Conservation (phyloP, 2,329 filamentous ascomycete genomes). For the Pyrenochaeta sp. region DNA sequence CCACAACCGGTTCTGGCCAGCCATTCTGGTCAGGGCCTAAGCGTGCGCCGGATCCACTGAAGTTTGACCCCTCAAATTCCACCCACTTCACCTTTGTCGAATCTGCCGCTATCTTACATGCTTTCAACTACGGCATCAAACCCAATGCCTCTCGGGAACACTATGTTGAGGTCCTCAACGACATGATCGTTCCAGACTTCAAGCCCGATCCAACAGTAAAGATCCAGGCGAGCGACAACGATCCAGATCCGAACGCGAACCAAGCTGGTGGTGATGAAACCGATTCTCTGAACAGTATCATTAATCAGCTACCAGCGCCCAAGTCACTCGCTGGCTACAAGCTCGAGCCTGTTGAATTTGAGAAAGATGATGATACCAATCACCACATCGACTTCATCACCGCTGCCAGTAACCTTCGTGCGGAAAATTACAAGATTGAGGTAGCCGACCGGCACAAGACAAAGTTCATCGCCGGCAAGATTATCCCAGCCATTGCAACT, state of each 20-base stretch:
- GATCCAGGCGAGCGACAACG: conserved; percentile 95
- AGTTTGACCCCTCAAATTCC: conserved; percentile 83
- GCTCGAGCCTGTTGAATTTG: conserved; percentile 90
- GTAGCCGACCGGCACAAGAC: conserved; percentile 95
- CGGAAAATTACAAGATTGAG: conserved; percentile 97
- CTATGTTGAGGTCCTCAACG: conserved; percentile 82
- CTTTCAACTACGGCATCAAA: conserved; percentile 98
- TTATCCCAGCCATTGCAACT: conserved; percentile 97
- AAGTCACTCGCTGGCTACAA: conserved; percentile 87
- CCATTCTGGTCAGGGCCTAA: conserved; percentile 99
- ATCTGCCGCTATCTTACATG: conserved; percentile 89
- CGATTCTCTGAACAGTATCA: conserved; percentile 77
- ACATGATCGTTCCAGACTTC: conserved; percentile 96
- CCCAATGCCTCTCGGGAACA: conserved; percentile 76
- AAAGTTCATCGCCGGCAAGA: conserved; percentile 99
- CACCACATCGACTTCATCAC: conserved; percentile 99
- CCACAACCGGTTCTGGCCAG: conserved; percentile 84
- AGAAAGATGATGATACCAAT: conserved; percentile 98
- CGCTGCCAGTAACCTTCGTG: conserved; percentile 92
- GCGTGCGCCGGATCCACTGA: conserved; percentile 89
- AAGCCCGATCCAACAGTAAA: conserved; percentile 88
- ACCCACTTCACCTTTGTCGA: conserved; percentile 90
- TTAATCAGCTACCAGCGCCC: conserved; percentile 76
- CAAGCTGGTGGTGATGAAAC: conserved; percentile 72
- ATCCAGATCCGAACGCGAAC: conserved; percentile 87